Evolutionary conservation across 768 basidiomycete species (phyloP), one percentile per base, ranked within the genome.

Genomic region (Termitomyces eurrhizus): DNA sequence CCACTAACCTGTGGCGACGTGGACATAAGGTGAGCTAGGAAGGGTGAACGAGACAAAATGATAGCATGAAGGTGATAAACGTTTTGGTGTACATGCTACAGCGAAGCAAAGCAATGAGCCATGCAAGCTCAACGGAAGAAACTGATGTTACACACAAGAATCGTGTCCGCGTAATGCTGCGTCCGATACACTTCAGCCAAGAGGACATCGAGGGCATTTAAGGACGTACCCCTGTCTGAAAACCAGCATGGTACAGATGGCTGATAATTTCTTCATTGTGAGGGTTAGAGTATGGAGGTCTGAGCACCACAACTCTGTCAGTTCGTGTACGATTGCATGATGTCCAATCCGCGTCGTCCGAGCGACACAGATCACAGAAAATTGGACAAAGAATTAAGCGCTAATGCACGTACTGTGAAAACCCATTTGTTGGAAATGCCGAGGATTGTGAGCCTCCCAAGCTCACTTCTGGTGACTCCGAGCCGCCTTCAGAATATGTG

Each of bases 21-120:
- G 58, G 88, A 89, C 88, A 96, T 92, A 65, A 93, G 80, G 72
- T 93, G 92, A 44, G 89, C 90, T 68, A 95, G 83, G 74, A 86
- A 91, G 41, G 94, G 93, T 36, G 93, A 94, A 56, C 89, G 88
- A 62, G 92, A 91, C 63, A 95, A 80, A 65, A 95, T 88, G 73
- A 95, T 89, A 64, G 88, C 85, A 75, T 94, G 90, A 39, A 93
- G 83, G 57, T 85, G 84, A 73, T 92, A 93, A 62, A 80, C 77
- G 73, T 83, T 83, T 79, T 88, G 84, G 69, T 86, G 83, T 59
- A 89, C 85, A 76, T 89, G 89, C 88, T 92, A 68, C 42, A 61
- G 61, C 53, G 35, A 61, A 46, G 45, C n/a, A n/a, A 61, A 46
- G 41, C 13, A 29, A 64, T 60, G 26, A 61, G 53, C 48, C 35